These are phyloP conservation scores for Melampsora americana DNA, from an alignment of 1,284 basidiomycete species.

Conservation along the genomic window DNA sequence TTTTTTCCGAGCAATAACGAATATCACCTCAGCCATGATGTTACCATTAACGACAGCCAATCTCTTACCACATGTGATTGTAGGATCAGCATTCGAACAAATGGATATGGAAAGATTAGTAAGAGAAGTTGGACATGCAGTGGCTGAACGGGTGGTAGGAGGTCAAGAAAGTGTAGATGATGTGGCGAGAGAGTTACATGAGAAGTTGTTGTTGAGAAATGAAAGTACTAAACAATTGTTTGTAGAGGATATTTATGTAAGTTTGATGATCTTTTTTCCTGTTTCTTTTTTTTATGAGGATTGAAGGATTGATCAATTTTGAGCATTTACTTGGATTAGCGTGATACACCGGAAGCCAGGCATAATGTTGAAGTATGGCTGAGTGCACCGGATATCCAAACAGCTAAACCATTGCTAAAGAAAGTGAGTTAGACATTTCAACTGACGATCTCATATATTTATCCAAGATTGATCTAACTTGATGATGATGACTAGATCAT, in stretches of 20 bases:
- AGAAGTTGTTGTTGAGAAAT: constrained; percentile 82
- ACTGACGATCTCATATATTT: no score
- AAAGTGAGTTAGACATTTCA: constrained; percentile 70
- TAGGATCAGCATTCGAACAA: constrained; percentile 93
- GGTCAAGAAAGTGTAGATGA: constrained; percentile 88
- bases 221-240: constrained; percentile 95
- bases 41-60: constrained; percentile 93
- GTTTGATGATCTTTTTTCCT: no score
- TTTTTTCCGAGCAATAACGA: constrained; percentile 88
- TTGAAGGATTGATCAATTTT: no score
- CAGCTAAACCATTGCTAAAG: constrained; percentile 75
- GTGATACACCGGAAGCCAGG: constrained; percentile 76
- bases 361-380: constrained; percentile 88
- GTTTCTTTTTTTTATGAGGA: no score
- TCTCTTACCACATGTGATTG: constrained; percentile 93
- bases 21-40: constrained; percentile 89
- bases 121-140: constrained; percentile 84
- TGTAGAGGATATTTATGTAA: constrained; percentile 80
- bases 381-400: constrained; percentile 67
- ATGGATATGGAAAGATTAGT: constrained; percentile 95
- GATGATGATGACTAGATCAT: constrained; percentile 64
- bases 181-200: constrained; percentile 86
- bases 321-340: no score
- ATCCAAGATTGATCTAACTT: neutral
- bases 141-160: constrained; percentile 82